phyloP scores from a whole-genome alignment of 2,329 filamentous ascomycete genomes.

The Saccharata proteae region DNA sequence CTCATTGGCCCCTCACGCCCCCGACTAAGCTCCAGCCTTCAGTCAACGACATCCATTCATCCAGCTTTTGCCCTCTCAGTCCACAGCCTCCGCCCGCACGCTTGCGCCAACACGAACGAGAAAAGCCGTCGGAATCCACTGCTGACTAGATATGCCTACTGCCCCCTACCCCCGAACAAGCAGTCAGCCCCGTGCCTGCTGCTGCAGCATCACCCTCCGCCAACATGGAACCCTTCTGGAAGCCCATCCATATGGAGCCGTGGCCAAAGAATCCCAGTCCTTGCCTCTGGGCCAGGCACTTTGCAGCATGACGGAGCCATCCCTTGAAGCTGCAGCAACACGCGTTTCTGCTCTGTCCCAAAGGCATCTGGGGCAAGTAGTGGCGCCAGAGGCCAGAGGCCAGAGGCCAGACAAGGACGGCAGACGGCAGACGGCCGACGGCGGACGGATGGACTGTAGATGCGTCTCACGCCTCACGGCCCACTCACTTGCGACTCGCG shows the following conservation, averaged over 20 bases:
- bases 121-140: constrained; percentile 3
- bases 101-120: constrained; percentile 3
- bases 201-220: constrained; percentile 5
- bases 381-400: no score
- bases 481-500: no score
- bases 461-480: no score
- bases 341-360: no score
- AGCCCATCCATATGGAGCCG: constrained; percentile 1
- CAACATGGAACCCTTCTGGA: constrained; percentile 9
- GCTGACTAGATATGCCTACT: no score
- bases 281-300: constrained; percentile 1
- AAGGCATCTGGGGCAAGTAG: no score
- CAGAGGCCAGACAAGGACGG: no score
- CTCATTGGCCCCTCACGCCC: constrained; percentile 9
- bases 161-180: constrained; percentile 7
- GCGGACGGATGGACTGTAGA: no score
- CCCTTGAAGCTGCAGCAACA: constrained; percentile 7
- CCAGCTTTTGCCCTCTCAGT: constrained; percentile 2
- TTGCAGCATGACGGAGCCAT: constrained; percentile 1
- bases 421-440: no score
- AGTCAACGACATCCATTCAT: constrained; percentile 6
- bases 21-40: constrained; percentile 6
- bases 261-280: not conserved
- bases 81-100: constrained; percentile 6
- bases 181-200: constrained; percentile 5